phyloP scores from a whole-genome alignment of 2,329 filamentous ascomycete genomes.

The Penicillium polonicum region DNA sequence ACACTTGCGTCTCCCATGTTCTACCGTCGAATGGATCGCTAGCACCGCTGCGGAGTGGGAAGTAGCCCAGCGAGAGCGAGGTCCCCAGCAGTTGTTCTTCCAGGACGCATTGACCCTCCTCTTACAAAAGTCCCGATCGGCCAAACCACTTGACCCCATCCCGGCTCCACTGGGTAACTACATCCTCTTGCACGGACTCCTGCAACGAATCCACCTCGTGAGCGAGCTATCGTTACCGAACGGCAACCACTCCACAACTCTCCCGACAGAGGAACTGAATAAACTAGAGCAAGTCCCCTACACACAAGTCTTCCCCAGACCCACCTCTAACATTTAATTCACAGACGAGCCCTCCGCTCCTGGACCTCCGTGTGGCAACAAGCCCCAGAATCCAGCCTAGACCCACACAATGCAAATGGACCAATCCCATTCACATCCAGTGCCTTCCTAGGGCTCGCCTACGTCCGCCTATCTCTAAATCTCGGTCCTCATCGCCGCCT shows the following conservation, averaged over 20 bases:
- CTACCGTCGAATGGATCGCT: slow-evolving; percentile 39
- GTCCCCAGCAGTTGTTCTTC: slow-evolving; percentile 34
- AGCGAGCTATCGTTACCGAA: slow-evolving; percentile 35
- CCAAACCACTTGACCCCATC: slow-evolving; percentile 32
- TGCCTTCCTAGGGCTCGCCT: slow-evolving; percentile 33
- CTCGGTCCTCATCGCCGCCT: slow-evolving; percentile 62
- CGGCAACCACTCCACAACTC: slow-evolving; percentile 30
- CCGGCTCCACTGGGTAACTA: slow-evolving; percentile 63
- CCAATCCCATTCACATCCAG: slow-evolving; percentile 38
- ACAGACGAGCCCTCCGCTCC: slow-evolving; percentile 34
- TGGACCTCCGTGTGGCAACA: slow-evolving; percentile 40
- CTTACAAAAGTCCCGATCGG: slow-evolving; percentile 30
- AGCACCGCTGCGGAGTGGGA: slow-evolving; percentile 35
- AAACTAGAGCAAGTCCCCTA: slow-evolving; percentile 31
- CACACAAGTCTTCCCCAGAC: not conserved
- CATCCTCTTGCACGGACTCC: slow-evolving; percentile 67
- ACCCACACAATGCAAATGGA: slow-evolving; percentile 35
- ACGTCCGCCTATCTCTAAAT: slow-evolving; percentile 42
- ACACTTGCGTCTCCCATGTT: slow-evolving; percentile 39
- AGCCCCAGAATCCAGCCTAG: slow-evolving; percentile 36
- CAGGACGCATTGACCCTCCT: slow-evolving; percentile 36
- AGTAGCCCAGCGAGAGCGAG: slow-evolving; percentile 27
- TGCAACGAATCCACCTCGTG: slow-evolving; percentile 61
- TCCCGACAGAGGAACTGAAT: slow-evolving; percentile 36
- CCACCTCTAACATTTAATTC: not conserved